Conservation (phyloP, 2,329 filamentous ascomycete genomes). For the Seiridium cupressi region DNA sequence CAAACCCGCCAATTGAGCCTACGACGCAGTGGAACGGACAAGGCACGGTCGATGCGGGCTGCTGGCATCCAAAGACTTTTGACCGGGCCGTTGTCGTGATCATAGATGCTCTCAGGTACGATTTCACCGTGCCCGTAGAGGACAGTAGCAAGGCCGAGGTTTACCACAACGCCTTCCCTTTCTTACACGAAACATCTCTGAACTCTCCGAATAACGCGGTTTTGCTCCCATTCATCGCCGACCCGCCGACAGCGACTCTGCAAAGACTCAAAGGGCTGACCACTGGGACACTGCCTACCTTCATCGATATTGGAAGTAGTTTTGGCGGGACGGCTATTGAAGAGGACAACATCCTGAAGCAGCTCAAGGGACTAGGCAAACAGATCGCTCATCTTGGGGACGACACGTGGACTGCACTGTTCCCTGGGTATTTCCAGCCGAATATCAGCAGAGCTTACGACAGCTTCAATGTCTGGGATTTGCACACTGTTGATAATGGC, state of each 20-base stretch:
- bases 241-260: slow-evolving; percentile 90
- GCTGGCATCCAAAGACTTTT: slow-evolving; percentile 95
- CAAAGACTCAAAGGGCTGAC: slow-evolving; percentile 92
- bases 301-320: slow-evolving; percentile 90
- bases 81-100: slow-evolving; percentile 87
- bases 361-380: slow-evolving; percentile 64
- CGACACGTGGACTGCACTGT: slow-evolving; percentile 93
- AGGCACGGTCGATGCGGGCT: slow-evolving; percentile 61
- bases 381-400: slow-evolving; percentile 93
- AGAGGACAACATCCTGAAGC: slow-evolving; percentile 75
- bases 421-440: slow-evolving; percentile 88
- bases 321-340: slow-evolving; percentile 95
- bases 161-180: slow-evolving; percentile 86
- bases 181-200: slow-evolving; percentile 80
- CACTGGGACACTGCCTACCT: slow-evolving; percentile 91
- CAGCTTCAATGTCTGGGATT: slow-evolving; percentile 97
- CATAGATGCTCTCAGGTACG: slow-evolving; percentile 92
- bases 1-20: slow-evolving; percentile 62
- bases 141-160: slow-evolving; percentile 51
- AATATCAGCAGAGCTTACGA: slow-evolving; percentile 88
- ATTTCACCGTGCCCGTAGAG: slow-evolving; percentile 84
- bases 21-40: slow-evolving; percentile 39
- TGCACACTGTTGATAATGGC: slow-evolving; percentile 95
- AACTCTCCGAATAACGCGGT: slow-evolving; percentile 79
- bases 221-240: slow-evolving; percentile 91